Base-by-base conservation (phyloP, 371 early-diverging fungal genomes). In the Choanephora cucurbitarum region DNA sequence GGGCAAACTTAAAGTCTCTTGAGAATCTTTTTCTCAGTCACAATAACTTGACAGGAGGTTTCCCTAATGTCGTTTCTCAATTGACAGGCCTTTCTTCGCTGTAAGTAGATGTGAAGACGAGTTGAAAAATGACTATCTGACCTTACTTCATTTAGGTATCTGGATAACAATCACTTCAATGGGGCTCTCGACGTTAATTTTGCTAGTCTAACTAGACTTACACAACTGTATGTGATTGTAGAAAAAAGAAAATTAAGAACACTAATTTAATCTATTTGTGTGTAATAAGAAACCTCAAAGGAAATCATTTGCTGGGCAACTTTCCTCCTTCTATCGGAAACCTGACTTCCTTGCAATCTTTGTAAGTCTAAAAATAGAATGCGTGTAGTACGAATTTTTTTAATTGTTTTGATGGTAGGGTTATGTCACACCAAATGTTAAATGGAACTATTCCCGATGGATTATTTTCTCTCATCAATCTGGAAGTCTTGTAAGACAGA, bases 381-480 rank as follows among this genome's bases (percentile, higher is more conserved):
- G 34, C 40, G 15, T 43, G 59, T 22, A n/a, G n/a, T n/a, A 32
- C 21, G 28, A 28, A 28, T 3, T 37, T 37, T 37, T 37, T 17
- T 42, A 31, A 42, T 41, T 15, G 15, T 46, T 3, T 41, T 15
- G 41, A 37, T 21, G 43, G 17, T 44, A 72, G 77, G 37, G 49
- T 42, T 1, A 22, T 73, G 41, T 72, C 72, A 10, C 54, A 69
- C 37, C 71, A 69, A 52, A 67, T 62, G 67, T 43, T 77, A 9
- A 77, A 70, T 46, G 74, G 74, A 14, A 48, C 70, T 22, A 72
- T 77, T 22, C 77, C 77, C 17, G 72, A 69, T 19, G 57, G 64
- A 15, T 15, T 74, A 5, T 73, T 57, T 34, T 66, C 58, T 7
- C 53, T 77, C 17, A 46, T 44, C 13, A 69, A 61, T 43, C 62